Evolutionary conservation across 2,329 filamentous ascomycete species (phyloP).

Genomic region (Nothopassalora personata): DNA sequence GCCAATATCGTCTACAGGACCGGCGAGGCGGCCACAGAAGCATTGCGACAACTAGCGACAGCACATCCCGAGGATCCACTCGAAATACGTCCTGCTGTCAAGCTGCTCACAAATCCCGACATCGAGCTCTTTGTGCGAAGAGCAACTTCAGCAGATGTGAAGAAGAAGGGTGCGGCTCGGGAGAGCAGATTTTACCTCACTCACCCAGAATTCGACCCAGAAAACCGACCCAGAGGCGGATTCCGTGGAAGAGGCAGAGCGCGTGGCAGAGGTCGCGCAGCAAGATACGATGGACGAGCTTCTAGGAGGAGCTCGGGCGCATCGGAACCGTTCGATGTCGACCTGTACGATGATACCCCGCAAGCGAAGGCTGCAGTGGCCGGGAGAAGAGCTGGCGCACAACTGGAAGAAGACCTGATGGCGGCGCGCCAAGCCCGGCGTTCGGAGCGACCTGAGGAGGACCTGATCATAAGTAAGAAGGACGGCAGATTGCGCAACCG

Average conservation of each 20-base stretch:
- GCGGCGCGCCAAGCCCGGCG: constrained; percentile 9
- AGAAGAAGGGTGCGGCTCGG: constrained; percentile 69
- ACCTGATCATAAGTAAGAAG: constrained; percentile 30
- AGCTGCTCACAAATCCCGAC: constrained; percentile 62
- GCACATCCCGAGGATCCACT: constrained; percentile 39
- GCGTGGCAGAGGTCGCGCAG: constrained; percentile 19
- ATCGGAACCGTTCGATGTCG: constrained; percentile 59
- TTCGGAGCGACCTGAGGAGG: constrained; percentile 21
- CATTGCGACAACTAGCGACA: constrained; percentile 48
- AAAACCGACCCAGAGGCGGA: constrained; percentile 50
- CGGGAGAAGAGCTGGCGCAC: constrained; percentile 5
- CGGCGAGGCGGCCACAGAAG: constrained; percentile 48
- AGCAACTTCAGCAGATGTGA: constrained; percentile 70
- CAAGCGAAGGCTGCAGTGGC: constrained; percentile 7
- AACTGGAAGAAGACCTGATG: constrained; percentile 14
- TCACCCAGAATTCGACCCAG: constrained; percentile 82
- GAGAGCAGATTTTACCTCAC: constrained; percentile 88
- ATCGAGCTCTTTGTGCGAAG: constrained; percentile 66
- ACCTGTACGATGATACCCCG: constrained; percentile 73
- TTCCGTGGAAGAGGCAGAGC: constrained; percentile 17
- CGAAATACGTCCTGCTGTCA: constrained; percentile 65
- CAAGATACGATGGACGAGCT: constrained; percentile 29
- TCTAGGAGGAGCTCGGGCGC: neutral
- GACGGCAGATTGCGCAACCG: constrained; percentile 51
- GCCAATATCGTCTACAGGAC: constrained; percentile 76